A percentile compares a stretch with the other conserved stretches of the same genome.
These are phyloP conservation scores for Lactarius psammicola DNA, from an alignment of 768 basidiomycete genomes.

Conservation along the genomic window DNA sequence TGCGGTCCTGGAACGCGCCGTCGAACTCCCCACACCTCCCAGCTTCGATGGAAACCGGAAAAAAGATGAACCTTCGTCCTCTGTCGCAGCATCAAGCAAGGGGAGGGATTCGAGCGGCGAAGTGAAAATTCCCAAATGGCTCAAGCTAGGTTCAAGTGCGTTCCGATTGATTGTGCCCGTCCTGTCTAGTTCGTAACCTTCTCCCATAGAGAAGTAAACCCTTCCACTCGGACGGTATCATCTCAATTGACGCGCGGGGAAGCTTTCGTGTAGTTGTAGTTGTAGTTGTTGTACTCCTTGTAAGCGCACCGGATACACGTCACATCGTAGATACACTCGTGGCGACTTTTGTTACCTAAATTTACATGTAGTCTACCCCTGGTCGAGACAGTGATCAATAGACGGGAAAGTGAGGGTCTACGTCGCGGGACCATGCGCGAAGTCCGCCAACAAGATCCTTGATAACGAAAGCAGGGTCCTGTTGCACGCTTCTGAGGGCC, in stretches of 20 bases:
- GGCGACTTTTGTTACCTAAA: conserved; percentile 9
- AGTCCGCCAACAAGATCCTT: conserved; percentile 82
- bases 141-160: conserved; percentile 52
- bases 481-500: conserved; percentile 46
- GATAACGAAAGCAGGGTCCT: conserved; percentile 37
- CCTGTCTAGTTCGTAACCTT: conserved; percentile 5
- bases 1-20: conserved; percentile 54
- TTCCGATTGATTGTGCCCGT: not conserved
- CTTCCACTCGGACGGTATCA: conserved; percentile 13
- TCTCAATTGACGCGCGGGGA: not conserved
- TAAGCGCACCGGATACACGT: conserved; percentile 10
- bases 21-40: conserved; percentile 65
- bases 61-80: conserved; percentile 13
- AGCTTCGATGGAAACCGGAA: conserved; percentile 35
- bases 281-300: conserved; percentile 3
- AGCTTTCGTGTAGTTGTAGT: conserved; percentile 1
- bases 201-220: conserved; percentile 23
- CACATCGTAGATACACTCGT: conserved; percentile 16
- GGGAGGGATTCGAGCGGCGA: conserved; percentile 32
- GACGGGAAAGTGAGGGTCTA: conserved; percentile 76
- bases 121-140: conserved; percentile 76
- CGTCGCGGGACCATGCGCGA: conserved; percentile 69
- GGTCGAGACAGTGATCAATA: conserved; percentile 48
- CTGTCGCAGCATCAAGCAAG: conserved; percentile 12
- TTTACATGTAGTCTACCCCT: conserved; percentile 18